phyloP scores from a whole-genome alignment of 768 basidiomycete species.

The Trametes cubensis region DNA sequence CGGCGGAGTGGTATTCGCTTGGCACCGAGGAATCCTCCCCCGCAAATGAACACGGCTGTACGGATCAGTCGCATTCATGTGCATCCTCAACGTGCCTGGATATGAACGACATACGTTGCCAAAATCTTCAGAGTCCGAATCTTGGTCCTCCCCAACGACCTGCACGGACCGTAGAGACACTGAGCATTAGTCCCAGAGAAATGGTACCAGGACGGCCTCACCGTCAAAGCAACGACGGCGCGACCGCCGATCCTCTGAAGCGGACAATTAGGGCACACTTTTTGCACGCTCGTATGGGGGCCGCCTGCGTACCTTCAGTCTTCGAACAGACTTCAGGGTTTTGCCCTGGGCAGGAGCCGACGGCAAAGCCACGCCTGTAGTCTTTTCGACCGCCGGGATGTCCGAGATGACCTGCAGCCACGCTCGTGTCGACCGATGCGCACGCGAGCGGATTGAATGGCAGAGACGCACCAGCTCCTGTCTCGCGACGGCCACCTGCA shows the following conservation, averaged over 20 bases:
- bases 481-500: constrained; percentile 1
- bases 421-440: background rate
- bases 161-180: background rate
- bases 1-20: constrained; percentile 18
- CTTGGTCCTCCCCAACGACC: constrained; percentile 7
- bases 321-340: constrained; percentile 15
- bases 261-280: background rate
- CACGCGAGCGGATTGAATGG: background rate
- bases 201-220: background rate
- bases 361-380: background rate
- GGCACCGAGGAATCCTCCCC: constrained; percentile 7
- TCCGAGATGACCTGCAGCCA: constrained; percentile 4
- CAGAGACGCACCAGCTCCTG: constrained; percentile 4
- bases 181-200: background rate
- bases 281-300: background rate
- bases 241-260: constrained; percentile 11
- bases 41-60: constrained; percentile 6
- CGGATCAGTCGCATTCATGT: background rate
- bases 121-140: constrained; percentile 18
- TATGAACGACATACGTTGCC: constrained; percentile 4
- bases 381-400: background rate
- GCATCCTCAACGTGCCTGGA: background rate
- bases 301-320: constrained; percentile 4
- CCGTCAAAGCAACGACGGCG: constrained; percentile 1
- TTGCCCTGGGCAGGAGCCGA: background rate